Base-by-base conservation (phyloP, 2,329 filamentous ascomycete species). In the Fragosphaeria purpurea region DNA sequence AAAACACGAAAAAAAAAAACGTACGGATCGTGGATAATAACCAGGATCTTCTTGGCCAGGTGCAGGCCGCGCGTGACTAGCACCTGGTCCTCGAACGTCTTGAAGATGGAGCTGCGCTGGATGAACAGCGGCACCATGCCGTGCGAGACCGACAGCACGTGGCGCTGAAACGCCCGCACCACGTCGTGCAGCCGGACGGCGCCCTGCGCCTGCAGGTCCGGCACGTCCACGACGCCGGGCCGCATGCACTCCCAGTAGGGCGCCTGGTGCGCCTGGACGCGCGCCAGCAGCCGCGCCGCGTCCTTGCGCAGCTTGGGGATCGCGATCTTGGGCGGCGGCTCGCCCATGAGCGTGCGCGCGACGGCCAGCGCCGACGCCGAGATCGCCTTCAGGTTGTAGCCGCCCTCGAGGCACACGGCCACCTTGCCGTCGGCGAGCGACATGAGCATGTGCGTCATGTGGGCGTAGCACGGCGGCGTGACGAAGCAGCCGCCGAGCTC, bases 371-470 rank as follows among this genome's bases (percentile, higher is more conserved):
- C 90, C 5, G 93, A 97, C 51, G 86, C 83, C 0, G 93, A 95
- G 52, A 98, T 98, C 0, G 93, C 93, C 45, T 82, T 74, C 31
- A 98, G 79, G 60, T 97, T 97, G 67, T 98, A 98, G 7, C 93
- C 93, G 30, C 93, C 93, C 69, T 98, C 93, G 3, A 98, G 75
- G 62, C 90, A 96, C 7, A 96, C 91, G 3, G 88, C 86, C 11
- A 98, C 77, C 62, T 90, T 95, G 33, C 93, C 93, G 43, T 83
- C 77, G 1, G 93, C 91, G 22, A 98, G 74, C 2, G 88, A 89
- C 90, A 96, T 97, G 45, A 98, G 79, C 91, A 97, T 96, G 63
- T 96, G 89, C 12, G 93, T 97, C 93, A 98, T 97, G 63, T 98
- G 91, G 11, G 90, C 88, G 63, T 97, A 98, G 63, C 93, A 95